Evolutionary conservation across 2,329 filamentous ascomycete species (phyloP).

Genomic region (Chaetoscypha palmicola): DNA sequence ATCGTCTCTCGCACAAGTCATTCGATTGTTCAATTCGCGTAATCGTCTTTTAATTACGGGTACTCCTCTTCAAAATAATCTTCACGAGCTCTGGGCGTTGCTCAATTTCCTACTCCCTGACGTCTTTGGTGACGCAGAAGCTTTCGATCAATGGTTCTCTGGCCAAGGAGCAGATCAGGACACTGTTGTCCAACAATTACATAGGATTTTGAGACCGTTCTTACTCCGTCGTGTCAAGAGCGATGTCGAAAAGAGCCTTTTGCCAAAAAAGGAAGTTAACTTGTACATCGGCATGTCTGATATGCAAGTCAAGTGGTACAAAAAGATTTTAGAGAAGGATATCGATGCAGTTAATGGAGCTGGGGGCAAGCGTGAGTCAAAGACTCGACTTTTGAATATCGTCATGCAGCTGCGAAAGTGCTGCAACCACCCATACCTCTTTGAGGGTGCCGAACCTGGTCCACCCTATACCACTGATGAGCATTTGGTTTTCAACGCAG

Average conservation of each 20-base stretch:
- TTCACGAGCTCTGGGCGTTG: constrained; percentile 95
- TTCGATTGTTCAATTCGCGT: constrained; percentile 90
- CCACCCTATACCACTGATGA: constrained; percentile 98
- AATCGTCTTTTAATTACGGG: constrained; percentile 94
- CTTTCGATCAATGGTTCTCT: constrained; percentile 98
- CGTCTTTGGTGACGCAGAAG: constrained; percentile 92
- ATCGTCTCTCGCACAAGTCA: constrained; percentile 92
- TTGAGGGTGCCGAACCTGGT: constrained; percentile 93
- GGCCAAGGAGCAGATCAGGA: constrained; percentile 86
- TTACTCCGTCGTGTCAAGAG: constrained; percentile 91
- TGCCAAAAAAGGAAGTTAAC: constrained; percentile 97
- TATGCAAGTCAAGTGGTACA: constrained; percentile 99
- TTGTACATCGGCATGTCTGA: constrained; percentile 97
- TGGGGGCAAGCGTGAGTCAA: constrained; percentile 92
- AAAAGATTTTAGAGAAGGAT: constrained; percentile 97
- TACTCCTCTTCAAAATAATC: constrained; percentile 93
- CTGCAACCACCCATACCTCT: constrained; percentile 97
- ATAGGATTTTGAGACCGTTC: constrained; percentile 88
- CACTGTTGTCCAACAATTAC: constrained; percentile 89
- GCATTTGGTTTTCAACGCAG: constrained; percentile 86
- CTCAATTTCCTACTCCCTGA: constrained; percentile 97
- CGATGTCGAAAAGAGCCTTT: constrained; percentile 93
- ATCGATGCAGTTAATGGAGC: constrained; percentile 98
- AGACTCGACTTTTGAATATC: constrained; percentile 93
- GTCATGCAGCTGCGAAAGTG: constrained; percentile 99